Evolutionary conservation across 352 stramenopile species (phyloP).

Genomic region (Pythium chondricola): DNA sequence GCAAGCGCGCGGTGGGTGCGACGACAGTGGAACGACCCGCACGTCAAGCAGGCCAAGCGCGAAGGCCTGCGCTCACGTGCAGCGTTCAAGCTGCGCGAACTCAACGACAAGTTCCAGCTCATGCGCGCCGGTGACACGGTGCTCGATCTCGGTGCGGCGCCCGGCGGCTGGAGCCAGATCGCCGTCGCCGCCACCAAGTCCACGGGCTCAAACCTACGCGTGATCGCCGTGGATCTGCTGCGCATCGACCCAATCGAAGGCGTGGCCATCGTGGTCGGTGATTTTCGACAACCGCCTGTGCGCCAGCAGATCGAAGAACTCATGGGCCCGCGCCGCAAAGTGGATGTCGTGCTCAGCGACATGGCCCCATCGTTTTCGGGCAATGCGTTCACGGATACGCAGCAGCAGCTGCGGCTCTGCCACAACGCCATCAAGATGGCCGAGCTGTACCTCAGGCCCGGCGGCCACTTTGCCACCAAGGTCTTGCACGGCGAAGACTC

Average conservation of each 20-base stretch:
- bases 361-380: slow-evolving; percentile 85
- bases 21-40: slow-evolving; percentile 77
- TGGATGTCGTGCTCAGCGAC: slow-evolving; percentile 82
- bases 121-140: slow-evolving; percentile 60
- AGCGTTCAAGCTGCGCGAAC: slow-evolving; percentile 77
- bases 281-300: slow-evolving; percentile 65
- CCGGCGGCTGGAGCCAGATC: slow-evolving; percentile 81
- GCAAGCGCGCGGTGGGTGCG: slow-evolving; percentile 79
- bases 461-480: slow-evolving; percentile 78
- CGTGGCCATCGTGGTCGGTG: slow-evolving; percentile 62
- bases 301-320: slow-evolving; percentile 46
- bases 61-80: slow-evolving; percentile 75
- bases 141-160: slow-evolving; percentile 77
- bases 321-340: slow-evolving; percentile 31
- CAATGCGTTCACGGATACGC: slow-evolving; percentile 66
- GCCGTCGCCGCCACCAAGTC: slow-evolving; percentile 51
- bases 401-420: slow-evolving; percentile 77
- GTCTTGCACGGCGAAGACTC: slow-evolving; percentile 72
- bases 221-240: slow-evolving; percentile 75
- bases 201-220: slow-evolving; percentile 20
- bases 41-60: slow-evolving; percentile 82
- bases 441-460: slow-evolving; percentile 69
- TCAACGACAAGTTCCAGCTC: slow-evolving; percentile 78
- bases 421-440: slow-evolving; percentile 84
- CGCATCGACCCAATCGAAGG: slow-evolving; percentile 68